Evolutionary conservation across 2,329 filamentous ascomycete species (phyloP).

Genomic region (Sporothrix curviconia): DNA sequence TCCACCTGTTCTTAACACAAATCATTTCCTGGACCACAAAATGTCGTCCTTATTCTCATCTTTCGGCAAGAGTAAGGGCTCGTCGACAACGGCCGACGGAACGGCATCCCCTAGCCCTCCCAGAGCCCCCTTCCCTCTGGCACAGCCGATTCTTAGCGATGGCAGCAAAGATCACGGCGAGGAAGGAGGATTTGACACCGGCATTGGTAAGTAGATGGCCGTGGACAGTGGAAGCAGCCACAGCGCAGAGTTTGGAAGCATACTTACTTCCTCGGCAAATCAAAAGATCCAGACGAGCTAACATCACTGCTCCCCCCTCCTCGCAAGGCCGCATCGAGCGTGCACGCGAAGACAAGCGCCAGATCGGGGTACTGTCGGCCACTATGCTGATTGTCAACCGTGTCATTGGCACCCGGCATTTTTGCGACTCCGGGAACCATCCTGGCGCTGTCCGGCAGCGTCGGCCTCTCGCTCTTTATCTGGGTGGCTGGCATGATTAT

Average conservation of each 20-base stretch:
- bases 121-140: background rate
- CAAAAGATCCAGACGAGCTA: background rate
- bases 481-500: slow-evolving; percentile 59
- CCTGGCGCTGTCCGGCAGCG: slow-evolving; percentile 49
- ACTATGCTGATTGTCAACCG: slow-evolving; percentile 58
- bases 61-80: background rate
- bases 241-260: background rate
- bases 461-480: slow-evolving; percentile 56
- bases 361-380: slow-evolving; percentile 50
- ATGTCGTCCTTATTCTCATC: background rate
- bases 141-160: background rate
- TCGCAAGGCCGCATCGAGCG: slow-evolving; percentile 29
- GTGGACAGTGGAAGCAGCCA: background rate
- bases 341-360: slow-evolving; percentile 43
- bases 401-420: slow-evolving; percentile 61
- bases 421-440: slow-evolving; percentile 58
- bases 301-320: background rate
- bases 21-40: too few species aligned
- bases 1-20: too few species aligned
- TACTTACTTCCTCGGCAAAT: background rate
- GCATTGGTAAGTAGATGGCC: background rate
- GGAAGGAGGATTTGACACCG: background rate
- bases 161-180: background rate
- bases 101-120: background rate
- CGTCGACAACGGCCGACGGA: background rate